Conservation (phyloP, 75 land plant genomes). For the Sequoiadendron giganteum region DNA sequence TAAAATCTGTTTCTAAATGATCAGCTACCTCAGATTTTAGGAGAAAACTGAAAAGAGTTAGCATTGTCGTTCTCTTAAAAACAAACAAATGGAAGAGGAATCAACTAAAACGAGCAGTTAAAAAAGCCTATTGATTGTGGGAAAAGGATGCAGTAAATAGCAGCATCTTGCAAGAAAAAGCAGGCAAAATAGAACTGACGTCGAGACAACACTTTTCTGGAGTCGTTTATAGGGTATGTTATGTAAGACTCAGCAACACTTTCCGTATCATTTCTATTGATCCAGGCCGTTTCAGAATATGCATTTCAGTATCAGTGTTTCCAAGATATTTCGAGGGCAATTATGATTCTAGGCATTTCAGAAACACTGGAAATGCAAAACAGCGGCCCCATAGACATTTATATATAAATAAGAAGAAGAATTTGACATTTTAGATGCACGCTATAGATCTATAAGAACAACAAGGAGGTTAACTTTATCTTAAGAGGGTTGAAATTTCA, state of each 20-base stretch:
- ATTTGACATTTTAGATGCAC: neutral
- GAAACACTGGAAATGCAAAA: neutral
- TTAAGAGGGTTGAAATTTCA: too few species aligned
- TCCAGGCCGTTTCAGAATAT: neutral
- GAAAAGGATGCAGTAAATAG: neutral
- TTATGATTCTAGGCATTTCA: neutral
- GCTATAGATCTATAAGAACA: neutral
- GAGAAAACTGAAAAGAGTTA: neutral
- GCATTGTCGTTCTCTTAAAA: neutral
- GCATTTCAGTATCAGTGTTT: neutral
- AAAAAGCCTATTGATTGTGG: neutral
- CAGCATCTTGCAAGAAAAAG: neutral
- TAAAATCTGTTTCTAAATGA: neutral
- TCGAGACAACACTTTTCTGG: neutral
- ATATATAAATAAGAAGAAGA: neutral
- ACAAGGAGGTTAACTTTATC: neutral
- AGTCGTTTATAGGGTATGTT: neutral
- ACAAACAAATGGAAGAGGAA: neutral
- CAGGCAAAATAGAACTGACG: neutral
- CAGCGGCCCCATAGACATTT: neutral
- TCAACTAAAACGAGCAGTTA: neutral
- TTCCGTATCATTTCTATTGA: too few species aligned
- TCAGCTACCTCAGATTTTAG: neutral
- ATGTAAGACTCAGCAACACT: neutral
- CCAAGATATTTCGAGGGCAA: neutral